A percentile compares a stretch with the other conserved stretches of the same genome.
phyloP scores from a whole-genome alignment of 495 filamentous ascomycete species.

The Xylaria palmicola region DNA sequence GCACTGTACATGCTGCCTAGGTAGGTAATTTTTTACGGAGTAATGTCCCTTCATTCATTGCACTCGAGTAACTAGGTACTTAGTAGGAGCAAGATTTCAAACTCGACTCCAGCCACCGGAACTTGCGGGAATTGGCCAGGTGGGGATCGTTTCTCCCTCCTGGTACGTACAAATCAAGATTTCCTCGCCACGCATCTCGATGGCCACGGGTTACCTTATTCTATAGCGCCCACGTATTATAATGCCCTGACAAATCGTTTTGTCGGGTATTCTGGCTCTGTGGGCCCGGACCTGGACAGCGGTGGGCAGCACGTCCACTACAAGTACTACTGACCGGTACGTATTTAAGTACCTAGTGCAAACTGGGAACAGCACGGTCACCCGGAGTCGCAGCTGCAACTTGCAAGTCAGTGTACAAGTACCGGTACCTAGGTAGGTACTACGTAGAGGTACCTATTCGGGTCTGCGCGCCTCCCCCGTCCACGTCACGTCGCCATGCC shows the following conservation, averaged over 20 bases:
- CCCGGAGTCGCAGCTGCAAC: no score
- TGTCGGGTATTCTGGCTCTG: neutral
- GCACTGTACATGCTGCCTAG: no score
- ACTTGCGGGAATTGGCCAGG: constrained; percentile 9
- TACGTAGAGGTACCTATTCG: no score
- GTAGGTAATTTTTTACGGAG: no score
- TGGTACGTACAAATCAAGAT: neutral
- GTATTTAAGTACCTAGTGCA: no score
- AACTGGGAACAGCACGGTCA: neutral
- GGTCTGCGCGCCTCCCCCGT: no score
- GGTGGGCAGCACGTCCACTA: neutral
- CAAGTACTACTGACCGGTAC: no score
- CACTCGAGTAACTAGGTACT: neutral
- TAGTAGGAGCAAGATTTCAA: neutral
- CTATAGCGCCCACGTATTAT: neutral
- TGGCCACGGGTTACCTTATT: neutral
- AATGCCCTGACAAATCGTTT: neutral
- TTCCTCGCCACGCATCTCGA: neutral
- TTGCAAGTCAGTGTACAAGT: no score
- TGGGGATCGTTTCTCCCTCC: neutral
- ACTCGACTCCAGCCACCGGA: neutral
- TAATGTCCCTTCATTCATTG: neutral
- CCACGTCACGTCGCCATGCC: constrained; percentile 9
- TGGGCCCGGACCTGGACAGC: neutral
- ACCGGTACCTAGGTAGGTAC: no score